Evolutionary conservation across 257 asterid genomes (phyloP), one percentile per base, ranked within the genome.

Genomic region (Mentha longifolia): DNA sequence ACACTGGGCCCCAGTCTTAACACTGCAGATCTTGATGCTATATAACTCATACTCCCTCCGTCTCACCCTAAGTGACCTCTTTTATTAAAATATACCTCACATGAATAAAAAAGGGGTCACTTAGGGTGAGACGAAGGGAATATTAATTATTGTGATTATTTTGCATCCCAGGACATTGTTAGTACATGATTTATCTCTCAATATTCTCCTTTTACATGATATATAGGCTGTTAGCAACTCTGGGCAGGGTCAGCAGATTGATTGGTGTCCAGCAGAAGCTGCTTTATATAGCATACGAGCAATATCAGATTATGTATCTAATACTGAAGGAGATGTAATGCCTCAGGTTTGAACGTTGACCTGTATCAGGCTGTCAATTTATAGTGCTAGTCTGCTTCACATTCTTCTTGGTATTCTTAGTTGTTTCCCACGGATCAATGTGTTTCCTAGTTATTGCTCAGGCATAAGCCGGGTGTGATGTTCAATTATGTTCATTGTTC

Each of bases 241-340:
- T 13, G 86, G 86, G 49, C 83, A 85, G 35, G 81, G 78, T 70
- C 88, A 81, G 86, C 61, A 46, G 39, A 66, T 75, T 47, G 93
- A 91, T 80, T 94, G 99, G 97, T 89, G 90, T 79, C 95, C 97
- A 43, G 92, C 90, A 46, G 99, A 95, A 89, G 98, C 98, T 83
- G 92, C 98, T 78, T 73, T 95, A 76, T 92, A 89, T 74, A 85
- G 98, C 84, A 88, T 95, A 55, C 84, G 96, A 68, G 99, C 96
- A 58, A 87, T 95, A 86, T 91, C 99, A 58, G 97, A 91, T 82
- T 86, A 62, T 79, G 97, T 94, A 72, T 77, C 99, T 54, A 76
- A 61, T 72, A 76, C 76, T 60, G 99, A 94, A 76, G 87, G 89
- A 83, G 96, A 91, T 67, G 77, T 89, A 52, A 84, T 94, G 97